These are phyloP conservation scores for Hygrophoropsis aurantiaca DNA, from an alignment of 768 basidiomycete species.

Conservation along the genomic window DNA sequence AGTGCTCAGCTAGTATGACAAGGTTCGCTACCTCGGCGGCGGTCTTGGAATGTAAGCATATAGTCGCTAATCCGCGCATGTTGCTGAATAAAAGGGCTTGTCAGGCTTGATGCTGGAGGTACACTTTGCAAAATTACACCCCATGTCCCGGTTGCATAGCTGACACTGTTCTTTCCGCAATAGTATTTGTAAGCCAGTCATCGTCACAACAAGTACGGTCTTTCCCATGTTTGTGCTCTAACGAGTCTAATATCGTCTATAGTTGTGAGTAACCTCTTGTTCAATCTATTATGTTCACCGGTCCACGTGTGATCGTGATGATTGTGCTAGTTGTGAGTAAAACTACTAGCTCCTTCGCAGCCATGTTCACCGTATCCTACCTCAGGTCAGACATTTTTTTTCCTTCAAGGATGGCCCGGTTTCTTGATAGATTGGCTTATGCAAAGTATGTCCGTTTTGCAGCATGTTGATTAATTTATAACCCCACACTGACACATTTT, in stretches of 20 bases:
- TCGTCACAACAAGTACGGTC: too few species aligned
- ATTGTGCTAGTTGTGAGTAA: not conserved
- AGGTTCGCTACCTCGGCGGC: slow-evolving; percentile 6
- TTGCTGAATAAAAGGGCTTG: not conserved
- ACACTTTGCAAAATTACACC: not conserved
- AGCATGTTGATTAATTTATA: not conserved
- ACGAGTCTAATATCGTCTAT: not conserved
- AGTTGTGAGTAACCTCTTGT: not conserved
- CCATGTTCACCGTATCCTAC: not conserved
- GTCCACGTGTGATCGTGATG: not conserved
- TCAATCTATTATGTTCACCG: not conserved
- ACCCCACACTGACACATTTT: not conserved
- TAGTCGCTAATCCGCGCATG: not conserved
- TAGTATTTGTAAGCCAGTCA: too few species aligned
- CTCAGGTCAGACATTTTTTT: slow-evolving; percentile 1
- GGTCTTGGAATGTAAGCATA: slow-evolving; percentile 1
- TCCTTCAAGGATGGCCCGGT: slow-evolving; percentile 5
- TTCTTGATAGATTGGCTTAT: not conserved
- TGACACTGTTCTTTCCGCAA: too few species aligned
- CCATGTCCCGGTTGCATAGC: too few species aligned
- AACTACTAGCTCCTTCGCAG: slow-evolving; percentile 1
- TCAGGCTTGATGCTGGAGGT: slow-evolving; percentile 3
- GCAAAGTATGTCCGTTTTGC: not conserved
- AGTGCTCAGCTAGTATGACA: not conserved
- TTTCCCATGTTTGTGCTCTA: not conserved